Base-by-base conservation (phyloP, 306 rosid genomes). In the Sechiopsis laciniata region DNA sequence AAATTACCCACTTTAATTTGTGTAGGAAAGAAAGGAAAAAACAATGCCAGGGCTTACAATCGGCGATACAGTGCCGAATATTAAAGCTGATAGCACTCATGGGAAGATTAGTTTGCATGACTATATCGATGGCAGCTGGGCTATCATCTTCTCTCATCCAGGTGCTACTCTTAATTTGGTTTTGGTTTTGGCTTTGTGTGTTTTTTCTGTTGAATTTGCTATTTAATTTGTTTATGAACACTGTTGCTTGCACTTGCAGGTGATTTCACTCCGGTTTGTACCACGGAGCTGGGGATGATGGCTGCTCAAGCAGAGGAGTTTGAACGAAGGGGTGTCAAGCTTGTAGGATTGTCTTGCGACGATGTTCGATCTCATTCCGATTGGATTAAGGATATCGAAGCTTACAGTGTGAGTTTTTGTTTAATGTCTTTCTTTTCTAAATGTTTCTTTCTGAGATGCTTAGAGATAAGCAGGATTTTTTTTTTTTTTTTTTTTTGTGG, bases 91-190 rank as follows among this genome's bases (percentile, higher is more conserved):
- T n/a, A 86, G 87, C 70, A 93, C 94, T 32, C 78, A 83, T 15
- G 91, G 98, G 58, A 88, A n/a, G 62, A 78, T 88, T 84, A 83
- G 62, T 9, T 91, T 93, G 29, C 83, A 88, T 53, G 72, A 80
- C 22, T 87, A 73, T 80, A 80, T 88, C 76, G 72, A 79, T 12
- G 78, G 77, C 74, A 48, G 65, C 74, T 87, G 96, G 97, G 81
- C 84, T 83, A 80, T 90, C 76, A 71, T 93, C 73, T 93, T 93
- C 91, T 93, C 96, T 74, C 98, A 93, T 83, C 98, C 97, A 0
- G 91, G 92, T 56, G 20, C 52, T 0, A 48, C 22, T 42, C 46
- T 42, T 1, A n/a, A n/a, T n/a, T n/a, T n/a, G n/a, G n/a, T 42
- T 42, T 42, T 37, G 7, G 45, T 37, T 37, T 5, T 37, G 45